A percentile compares a stretch with the other conserved stretches of the same genome.
These are phyloP conservation scores for Myriangium duriaei DNA, from an alignment of 2,329 filamentous ascomycete species.

Conservation along the genomic window DNA sequence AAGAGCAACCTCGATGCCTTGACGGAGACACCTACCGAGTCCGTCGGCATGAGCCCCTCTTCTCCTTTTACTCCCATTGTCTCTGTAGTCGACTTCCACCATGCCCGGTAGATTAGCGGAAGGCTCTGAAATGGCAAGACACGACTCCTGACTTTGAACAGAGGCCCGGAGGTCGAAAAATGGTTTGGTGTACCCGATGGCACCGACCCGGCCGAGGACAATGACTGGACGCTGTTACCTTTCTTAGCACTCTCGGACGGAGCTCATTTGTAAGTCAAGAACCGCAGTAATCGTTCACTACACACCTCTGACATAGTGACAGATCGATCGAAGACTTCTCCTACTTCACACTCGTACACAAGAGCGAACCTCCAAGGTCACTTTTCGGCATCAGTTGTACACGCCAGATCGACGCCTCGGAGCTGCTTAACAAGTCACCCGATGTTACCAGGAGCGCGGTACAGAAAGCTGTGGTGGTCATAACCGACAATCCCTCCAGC, in stretches of 20 bases:
- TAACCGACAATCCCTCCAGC: conserved; percentile 77
- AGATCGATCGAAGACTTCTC: conserved; percentile 92
- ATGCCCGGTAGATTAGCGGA: conserved; percentile 32
- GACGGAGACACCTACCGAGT: no score
- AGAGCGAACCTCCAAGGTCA: conserved; percentile 53
- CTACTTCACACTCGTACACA: conserved; percentile 71
- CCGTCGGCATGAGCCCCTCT: conserved; percentile 9
- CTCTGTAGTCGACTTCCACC: conserved; percentile 42
- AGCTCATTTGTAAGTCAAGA: conserved; percentile 64
- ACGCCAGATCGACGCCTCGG: conserved; percentile 70
- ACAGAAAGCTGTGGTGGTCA: conserved; percentile 93
- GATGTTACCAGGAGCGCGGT: conserved; percentile 97
- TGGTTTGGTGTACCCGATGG: conserved; percentile 74
- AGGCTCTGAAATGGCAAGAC: no score
- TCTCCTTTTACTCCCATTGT: conserved; percentile 33
- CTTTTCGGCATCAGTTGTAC: conserved; percentile 96
- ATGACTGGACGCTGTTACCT: conserved; percentile 82
- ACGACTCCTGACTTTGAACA: conserved; percentile 19
- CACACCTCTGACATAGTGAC: conserved; percentile 1
- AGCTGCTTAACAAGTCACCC: conserved; percentile 63
- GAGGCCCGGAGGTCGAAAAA: conserved; percentile 82
- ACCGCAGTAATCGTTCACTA: conserved; percentile 1
- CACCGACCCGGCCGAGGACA: conserved; percentile 64
- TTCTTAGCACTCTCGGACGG: conserved; percentile 97
- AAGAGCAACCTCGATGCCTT: no score